Percentiles rank a stretch among this genome's conserved stretches.
phyloP scores from a whole-genome alignment of 2,329 filamentous ascomycete species.

The Diaporthe citriasiana region DNA sequence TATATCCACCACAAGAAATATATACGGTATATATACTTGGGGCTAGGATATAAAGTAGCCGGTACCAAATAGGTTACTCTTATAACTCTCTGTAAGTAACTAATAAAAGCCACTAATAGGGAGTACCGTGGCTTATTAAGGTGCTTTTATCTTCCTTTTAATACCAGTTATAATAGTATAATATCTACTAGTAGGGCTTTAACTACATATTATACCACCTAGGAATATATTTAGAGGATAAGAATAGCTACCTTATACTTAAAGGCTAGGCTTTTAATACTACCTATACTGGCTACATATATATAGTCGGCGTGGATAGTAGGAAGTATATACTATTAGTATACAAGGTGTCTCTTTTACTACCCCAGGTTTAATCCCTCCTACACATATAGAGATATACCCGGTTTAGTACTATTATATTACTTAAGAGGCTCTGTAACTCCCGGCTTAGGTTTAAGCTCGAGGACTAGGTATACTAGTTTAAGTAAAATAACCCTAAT shows the following conservation, averaged over 20 bases:
- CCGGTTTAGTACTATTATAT: neutral
- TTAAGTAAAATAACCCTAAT: no score
- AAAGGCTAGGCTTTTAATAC: neutral
- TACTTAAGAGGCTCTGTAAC: neutral
- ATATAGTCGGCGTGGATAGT: neutral
- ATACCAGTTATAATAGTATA: neutral
- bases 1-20: neutral
- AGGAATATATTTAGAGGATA: neutral
- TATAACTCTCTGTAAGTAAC: neutral
- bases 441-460: no score
- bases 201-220: neutral
- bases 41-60: neutral
- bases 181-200: neutral
- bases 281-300: neutral
- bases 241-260: neutral
- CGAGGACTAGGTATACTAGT: no score
- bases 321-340: neutral
- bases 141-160: neutral
- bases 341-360: neutral
- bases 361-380: neutral
- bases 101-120: neutral
- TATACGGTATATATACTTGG: neutral
- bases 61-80: neutral
- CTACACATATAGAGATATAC: neutral
- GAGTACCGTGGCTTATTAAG: neutral